phyloP scores from a whole-genome alignment of 208 protist species.

The Leishmania tarentolae region DNA sequence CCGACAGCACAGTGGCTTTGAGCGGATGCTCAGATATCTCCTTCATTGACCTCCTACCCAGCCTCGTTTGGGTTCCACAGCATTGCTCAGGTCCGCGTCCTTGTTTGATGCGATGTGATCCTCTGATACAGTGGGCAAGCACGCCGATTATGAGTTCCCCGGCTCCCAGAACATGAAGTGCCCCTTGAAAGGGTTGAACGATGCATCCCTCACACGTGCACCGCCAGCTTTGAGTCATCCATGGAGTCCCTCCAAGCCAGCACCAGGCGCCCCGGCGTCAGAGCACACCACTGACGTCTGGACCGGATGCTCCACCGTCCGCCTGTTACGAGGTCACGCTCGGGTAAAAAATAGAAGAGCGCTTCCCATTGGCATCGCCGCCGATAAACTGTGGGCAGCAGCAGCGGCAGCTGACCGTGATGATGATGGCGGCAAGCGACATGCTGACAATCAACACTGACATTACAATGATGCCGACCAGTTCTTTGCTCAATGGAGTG shows the following conservation, averaged over 20 bases:
- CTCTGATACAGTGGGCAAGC: neutral
- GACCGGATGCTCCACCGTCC: neutral
- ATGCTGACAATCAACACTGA: constrained; percentile 24
- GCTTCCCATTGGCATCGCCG: neutral
- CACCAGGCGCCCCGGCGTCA: neutral
- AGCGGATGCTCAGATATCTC: neutral
- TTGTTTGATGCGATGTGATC: neutral
- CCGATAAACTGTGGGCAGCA: constrained; percentile 26
- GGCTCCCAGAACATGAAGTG: neutral
- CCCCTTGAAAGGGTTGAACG: neutral
- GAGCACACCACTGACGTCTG: neutral
- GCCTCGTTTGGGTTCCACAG: neutral
- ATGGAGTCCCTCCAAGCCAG: neutral
- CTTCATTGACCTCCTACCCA: neutral
- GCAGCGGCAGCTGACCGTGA: constrained; percentile 19
- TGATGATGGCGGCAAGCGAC: constrained; percentile 26
- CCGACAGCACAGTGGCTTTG: neutral
- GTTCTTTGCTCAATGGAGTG: neutral
- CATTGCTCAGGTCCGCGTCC: neutral
- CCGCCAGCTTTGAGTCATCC: neutral
- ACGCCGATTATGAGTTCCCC: neutral
- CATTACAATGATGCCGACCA: constrained; percentile 43
- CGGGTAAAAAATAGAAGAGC: neutral
- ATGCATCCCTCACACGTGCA: neutral
- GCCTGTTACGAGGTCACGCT: neutral